A percentile compares a stretch with the other conserved stretches of the same genome.
phyloP scores from a whole-genome alignment of 352 stramenopile species.

The Phytophthora idaei region DNA sequence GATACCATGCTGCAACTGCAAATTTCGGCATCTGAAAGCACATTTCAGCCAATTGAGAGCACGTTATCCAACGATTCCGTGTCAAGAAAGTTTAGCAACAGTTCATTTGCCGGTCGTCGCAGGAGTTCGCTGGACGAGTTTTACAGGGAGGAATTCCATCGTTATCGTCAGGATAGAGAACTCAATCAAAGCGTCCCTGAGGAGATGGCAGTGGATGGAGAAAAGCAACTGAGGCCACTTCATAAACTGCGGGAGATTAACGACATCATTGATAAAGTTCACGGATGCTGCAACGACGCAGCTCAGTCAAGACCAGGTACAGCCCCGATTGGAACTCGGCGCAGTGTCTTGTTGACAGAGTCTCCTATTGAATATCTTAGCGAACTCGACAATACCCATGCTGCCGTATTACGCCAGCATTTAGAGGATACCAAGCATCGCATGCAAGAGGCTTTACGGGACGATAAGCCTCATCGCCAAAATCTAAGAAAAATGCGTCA shows the following conservation, averaged over 20 bases:
- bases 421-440: conserved; percentile 51
- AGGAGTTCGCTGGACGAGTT: conserved; percentile 54
- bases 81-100: conserved; percentile 2
- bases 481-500: conserved; percentile 43
- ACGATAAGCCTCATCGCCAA: conserved; percentile 29
- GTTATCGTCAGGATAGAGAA: conserved; percentile 32
- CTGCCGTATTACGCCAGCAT: conserved; percentile 38
- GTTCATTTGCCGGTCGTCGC: conserved; percentile 6
- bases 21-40: conserved; percentile 20
- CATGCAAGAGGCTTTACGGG: conserved; percentile 54
- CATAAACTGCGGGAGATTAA: conserved; percentile 72
- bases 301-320: conserved; percentile 23
- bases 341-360: conserved; percentile 8
- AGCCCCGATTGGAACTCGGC: conserved; percentile 9
- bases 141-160: conserved; percentile 57
- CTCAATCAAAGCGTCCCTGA: conserved; percentile 7
- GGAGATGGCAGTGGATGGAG: neutral
- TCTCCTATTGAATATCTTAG: neutral
- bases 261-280: conserved; percentile 56
- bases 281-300: conserved; percentile 36
- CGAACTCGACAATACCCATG: neutral
- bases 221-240: conserved; percentile 30
- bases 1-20: conserved; percentile 2
- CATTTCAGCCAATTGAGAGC: conserved; percentile 9
- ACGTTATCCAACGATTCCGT: neutral